A percentile compares a stretch with the other conserved stretches of the same genome.
phyloP scores from a whole-genome alignment of 2,329 filamentous ascomycete genomes.

The Diaporthe vexans region DNA sequence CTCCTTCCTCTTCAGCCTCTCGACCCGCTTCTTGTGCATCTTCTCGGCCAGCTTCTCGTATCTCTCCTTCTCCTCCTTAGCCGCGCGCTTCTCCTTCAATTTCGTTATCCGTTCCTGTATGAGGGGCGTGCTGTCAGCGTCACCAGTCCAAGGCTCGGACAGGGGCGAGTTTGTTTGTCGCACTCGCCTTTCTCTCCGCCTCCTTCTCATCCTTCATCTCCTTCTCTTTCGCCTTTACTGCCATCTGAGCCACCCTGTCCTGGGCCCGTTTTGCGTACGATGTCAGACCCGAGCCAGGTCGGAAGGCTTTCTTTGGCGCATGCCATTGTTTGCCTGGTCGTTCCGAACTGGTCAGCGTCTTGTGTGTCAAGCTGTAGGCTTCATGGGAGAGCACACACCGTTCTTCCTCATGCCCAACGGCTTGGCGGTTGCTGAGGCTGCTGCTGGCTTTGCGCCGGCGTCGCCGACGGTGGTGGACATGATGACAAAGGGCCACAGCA shows the following conservation, averaged over 20 bases:
- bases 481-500: slow-evolving; percentile 42
- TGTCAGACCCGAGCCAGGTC: slow-evolving; percentile 82
- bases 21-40: slow-evolving; percentile 96
- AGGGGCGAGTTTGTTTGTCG: neutral
- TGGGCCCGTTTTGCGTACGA: slow-evolving; percentile 84
- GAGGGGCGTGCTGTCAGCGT: slow-evolving; percentile 33
- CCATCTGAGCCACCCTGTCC: slow-evolving; percentile 76
- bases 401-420: slow-evolving; percentile 83
- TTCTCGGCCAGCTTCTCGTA: slow-evolving; percentile 96
- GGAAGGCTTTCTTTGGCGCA: slow-evolving; percentile 84
- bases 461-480: slow-evolving; percentile 60
- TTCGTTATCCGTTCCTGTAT: slow-evolving; percentile 79
- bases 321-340: slow-evolving; percentile 94
- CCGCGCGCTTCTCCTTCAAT: slow-evolving; percentile 87
- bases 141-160: slow-evolving; percentile 23
- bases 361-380: neutral
- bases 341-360: slow-evolving; percentile 28
- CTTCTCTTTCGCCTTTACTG: slow-evolving; percentile 93
- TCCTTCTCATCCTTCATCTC: slow-evolving; percentile 98
- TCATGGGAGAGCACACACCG: slow-evolving; percentile 66
- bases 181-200: slow-evolving; percentile 81
- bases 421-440: slow-evolving; percentile 53
- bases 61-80: slow-evolving; percentile 92
- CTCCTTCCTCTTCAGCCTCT: slow-evolving; percentile 93
- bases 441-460: slow-evolving; percentile 50